Evolutionary conservation across 148 eudicot genomes (phyloP).

Genomic region (Gaultheria prostrata): DNA sequence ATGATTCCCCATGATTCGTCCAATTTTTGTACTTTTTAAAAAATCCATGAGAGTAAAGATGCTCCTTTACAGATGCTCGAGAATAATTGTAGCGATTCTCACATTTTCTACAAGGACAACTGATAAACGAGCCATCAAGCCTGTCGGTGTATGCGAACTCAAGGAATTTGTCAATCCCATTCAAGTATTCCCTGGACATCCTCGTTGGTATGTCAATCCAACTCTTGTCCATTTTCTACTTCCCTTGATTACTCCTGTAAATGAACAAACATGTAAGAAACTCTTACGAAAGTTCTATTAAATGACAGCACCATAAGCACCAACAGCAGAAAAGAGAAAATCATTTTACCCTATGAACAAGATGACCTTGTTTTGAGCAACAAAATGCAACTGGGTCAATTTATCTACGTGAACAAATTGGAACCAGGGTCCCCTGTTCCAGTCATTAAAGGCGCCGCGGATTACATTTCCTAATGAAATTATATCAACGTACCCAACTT

Average conservation of each 20-base stretch:
- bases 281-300: too few species aligned
- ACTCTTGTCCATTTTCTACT: background rate
- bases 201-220: background rate
- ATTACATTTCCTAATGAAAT: too few species aligned
- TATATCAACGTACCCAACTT: too few species aligned
- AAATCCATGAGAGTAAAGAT: background rate
- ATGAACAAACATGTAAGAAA: too few species aligned
- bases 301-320: too few species aligned
- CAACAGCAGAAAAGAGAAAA: too few species aligned
- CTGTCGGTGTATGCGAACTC: background rate
- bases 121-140: background rate
- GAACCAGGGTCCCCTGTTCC: slow-evolving; percentile 92
- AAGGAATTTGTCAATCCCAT: background rate
- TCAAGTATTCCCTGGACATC: background rate
- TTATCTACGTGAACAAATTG: slow-evolving; percentile 64
- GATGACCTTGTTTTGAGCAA: slow-evolving; percentile 88
- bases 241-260: background rate
- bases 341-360: slow-evolving; percentile 68
- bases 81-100: background rate
- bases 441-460: slow-evolving; percentile 57
- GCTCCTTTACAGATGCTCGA: background rate
- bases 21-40: background rate
- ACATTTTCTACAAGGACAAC: background rate
- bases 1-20: background rate
- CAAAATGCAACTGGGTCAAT: slow-evolving; percentile 85